Conservation (phyloP, 257 asterid genomes). For the Handroanthus guayacan region DNA sequence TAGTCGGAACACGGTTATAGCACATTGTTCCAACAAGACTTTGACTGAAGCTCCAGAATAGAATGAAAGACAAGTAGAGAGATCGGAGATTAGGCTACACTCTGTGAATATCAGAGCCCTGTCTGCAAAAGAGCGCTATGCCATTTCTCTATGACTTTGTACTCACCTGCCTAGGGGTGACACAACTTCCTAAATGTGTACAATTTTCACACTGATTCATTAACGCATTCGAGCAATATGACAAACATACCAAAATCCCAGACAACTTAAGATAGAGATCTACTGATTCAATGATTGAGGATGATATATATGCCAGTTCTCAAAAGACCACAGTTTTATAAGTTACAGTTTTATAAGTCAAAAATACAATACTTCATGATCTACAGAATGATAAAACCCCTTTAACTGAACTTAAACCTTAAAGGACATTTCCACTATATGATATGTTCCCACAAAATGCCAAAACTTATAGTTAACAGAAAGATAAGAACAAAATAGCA, state of each 20-base stretch:
- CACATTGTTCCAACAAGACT: background rate
- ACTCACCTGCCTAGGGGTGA: conserved; percentile 23
- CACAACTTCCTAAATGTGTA: background rate
- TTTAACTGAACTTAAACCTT: conserved; percentile 17
- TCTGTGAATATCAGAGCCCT: background rate
- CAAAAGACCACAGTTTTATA: background rate
- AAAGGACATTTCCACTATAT: background rate
- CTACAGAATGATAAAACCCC: background rate
- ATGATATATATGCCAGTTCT: background rate
- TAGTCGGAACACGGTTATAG: background rate
- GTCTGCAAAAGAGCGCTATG: background rate
- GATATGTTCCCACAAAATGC: background rate
- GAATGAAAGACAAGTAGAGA: background rate
- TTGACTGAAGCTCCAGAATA: background rate
- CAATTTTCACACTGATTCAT: conserved; percentile 24
- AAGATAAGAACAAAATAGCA: background rate
- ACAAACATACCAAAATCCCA: conserved; percentile 10
- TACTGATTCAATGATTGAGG: background rate
- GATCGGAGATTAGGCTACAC: conserved; percentile 1
- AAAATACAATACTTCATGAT: background rate
- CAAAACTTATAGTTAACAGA: background rate
- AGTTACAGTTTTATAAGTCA: background rate
- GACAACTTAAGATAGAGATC: background rate
- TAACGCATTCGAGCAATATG: conserved; percentile 21
- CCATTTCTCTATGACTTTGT: conserved; percentile 2